A percentile compares a stretch with the other conserved stretches of the same genome.
These are phyloP conservation scores for Lactarius pseudohatsudake DNA, from an alignment of 768 basidiomycete genomes.

Conservation along the genomic window DNA sequence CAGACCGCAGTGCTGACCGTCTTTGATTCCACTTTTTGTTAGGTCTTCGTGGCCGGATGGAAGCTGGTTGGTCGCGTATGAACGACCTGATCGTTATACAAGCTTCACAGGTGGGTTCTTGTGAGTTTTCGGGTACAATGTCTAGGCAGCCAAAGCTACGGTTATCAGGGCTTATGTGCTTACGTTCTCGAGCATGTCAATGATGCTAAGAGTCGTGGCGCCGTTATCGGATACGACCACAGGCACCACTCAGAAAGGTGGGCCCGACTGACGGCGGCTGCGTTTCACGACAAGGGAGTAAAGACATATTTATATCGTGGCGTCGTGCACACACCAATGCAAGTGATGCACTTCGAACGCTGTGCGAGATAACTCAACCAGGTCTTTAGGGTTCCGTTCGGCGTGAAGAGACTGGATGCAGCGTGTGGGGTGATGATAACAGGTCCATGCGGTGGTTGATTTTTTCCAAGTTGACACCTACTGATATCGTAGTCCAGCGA, in stretches of 20 bases:
- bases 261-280: conserved; percentile 72
- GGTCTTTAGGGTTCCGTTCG: conserved; percentile 72
- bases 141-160: not conserved
- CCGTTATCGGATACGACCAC: conserved; percentile 88
- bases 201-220: conserved; percentile 56
- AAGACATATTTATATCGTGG: conserved; percentile 69
- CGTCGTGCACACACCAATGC: conserved; percentile 82
- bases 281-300: conserved; percentile 61
- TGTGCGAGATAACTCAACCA: not conserved
- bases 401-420: conserved; percentile 61
- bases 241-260: conserved; percentile 76
- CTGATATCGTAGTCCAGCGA: conserved; percentile 45
- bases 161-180: conserved; percentile 65
- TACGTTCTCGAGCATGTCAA: conserved; percentile 59
- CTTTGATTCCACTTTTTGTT: conserved; percentile 8
- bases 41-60: conserved; percentile 82
- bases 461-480: conserved; percentile 4
- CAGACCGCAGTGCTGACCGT: not conserved
- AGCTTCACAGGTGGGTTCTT: conserved; percentile 62
- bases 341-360: conserved; percentile 30
- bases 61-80: conserved; percentile 89
- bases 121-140: not conserved
- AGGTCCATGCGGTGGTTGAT: conserved; percentile 41
- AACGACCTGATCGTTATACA: conserved; percentile 85
- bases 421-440: conserved; percentile 91